These are phyloP conservation scores for Solanum virginianum DNA, from an alignment of 257 asterid species.

Conservation along the genomic window DNA sequence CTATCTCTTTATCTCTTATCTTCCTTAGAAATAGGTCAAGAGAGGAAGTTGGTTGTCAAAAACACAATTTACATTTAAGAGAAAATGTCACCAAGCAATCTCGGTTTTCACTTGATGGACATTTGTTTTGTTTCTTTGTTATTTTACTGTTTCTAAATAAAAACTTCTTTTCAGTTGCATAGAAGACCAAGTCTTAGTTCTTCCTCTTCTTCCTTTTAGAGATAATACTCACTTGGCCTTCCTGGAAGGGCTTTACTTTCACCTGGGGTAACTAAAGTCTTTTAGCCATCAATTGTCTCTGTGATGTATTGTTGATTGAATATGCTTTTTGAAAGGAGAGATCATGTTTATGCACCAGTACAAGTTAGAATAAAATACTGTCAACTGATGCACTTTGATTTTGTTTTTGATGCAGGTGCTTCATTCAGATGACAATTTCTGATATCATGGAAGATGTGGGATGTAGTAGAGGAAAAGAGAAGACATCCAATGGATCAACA, in stretches of 20 bases:
- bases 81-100: background rate
- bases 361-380: background rate
- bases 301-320: background rate
- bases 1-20: background rate
- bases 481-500: constrained; percentile 1
- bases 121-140: background rate
- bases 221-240: background rate
- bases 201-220: background rate
- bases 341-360: background rate
- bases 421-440: background rate
- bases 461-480: constrained; percentile 6
- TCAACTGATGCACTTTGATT: background rate
- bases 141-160: background rate
- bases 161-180: background rate
- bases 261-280: background rate
- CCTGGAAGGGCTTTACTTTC: background rate
- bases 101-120: background rate
- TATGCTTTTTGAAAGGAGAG: background rate
- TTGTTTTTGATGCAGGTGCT: background rate
- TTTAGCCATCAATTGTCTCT: background rate
- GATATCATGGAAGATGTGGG: constrained; percentile 7
- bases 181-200: background rate
- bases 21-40: background rate
- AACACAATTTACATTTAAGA: background rate
- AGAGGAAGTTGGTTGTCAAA: background rate